phyloP scores from a whole-genome alignment of 2,329 filamentous ascomycete species.

The Alternaria incomplexa region DNA sequence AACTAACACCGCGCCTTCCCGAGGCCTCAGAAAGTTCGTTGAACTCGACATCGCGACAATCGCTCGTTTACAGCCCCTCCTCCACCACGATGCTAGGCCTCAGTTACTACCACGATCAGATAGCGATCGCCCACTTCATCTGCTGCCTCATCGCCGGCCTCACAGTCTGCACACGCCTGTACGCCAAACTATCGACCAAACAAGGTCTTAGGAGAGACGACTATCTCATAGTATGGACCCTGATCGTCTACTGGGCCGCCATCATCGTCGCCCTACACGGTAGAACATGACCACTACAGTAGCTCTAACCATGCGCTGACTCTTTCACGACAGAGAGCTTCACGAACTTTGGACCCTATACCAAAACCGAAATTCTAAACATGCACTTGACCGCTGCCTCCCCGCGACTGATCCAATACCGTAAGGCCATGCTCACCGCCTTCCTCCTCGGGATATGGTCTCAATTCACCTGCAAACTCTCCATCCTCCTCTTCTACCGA shows the following conservation, averaged over 20 bases:
- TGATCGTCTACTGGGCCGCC: neutral
- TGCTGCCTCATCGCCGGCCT: neutral
- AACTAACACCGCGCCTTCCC: neutral
- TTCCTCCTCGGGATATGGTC: neutral
- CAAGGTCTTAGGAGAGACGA: neutral
- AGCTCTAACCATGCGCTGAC: neutral
- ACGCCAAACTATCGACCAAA: neutral
- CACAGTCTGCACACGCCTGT: neutral
- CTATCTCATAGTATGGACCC: neutral
- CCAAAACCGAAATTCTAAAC: neutral
- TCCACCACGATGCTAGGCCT: neutral
- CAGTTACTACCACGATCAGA: neutral
- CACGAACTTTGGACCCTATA: neutral
- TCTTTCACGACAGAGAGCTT: neutral
- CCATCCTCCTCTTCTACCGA: slow-evolving; percentile 2
- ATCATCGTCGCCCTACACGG: neutral
- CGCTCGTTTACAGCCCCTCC: no score
- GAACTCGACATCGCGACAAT: no score
- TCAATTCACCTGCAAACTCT: neutral
- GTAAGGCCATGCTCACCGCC: neutral
- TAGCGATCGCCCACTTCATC: neutral
- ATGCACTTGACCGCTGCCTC: neutral
- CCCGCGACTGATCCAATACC: neutral
- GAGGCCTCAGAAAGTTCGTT: no score
- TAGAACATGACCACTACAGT: neutral